Conservation (phyloP, 495 filamentous ascomycete genomes). For the Penicillium atrosanguineum region DNA sequence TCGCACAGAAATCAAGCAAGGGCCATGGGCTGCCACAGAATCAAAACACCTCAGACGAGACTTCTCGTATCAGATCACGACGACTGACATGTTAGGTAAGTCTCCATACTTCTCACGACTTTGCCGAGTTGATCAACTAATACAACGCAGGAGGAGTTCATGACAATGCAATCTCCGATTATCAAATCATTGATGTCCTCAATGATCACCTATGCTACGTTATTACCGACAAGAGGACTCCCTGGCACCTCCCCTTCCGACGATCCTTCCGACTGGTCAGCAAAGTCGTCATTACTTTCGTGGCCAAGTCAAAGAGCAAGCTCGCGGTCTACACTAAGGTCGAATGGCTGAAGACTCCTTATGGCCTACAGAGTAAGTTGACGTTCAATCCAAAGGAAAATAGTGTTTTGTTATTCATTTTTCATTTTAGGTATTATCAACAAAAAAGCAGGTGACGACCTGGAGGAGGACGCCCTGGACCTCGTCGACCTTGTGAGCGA, state of each 20-base stretch:
- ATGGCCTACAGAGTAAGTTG: slow-evolving; percentile 57
- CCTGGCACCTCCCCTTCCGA: slow-evolving; percentile 85
- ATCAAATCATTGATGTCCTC: slow-evolving; percentile 85
- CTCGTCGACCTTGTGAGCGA: slow-evolving; percentile 82
- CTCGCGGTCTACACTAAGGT: slow-evolving; percentile 83
- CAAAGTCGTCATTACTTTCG: slow-evolving; percentile 91
- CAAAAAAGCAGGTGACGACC: slow-evolving; percentile 73
- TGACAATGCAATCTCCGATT: slow-evolving; percentile 64
- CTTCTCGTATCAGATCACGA: slow-evolving; percentile 76
- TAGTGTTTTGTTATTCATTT: slow-evolving; percentile 10
- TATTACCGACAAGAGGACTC: slow-evolving; percentile 79
- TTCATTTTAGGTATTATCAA: slow-evolving; percentile 60
- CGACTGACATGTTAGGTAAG: slow-evolving; percentile 61
- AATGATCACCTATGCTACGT: slow-evolving; percentile 97
- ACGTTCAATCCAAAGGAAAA: background rate
- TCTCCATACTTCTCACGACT: background rate
- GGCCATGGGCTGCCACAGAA: slow-evolving; percentile 73
- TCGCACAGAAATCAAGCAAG: slow-evolving; percentile 65
- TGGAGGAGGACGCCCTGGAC: slow-evolving; percentile 80
- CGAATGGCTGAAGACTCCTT: slow-evolving; percentile 72
- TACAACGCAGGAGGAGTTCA: slow-evolving; percentile 42
- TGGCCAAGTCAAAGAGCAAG: slow-evolving; percentile 88
- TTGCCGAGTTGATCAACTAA: background rate
- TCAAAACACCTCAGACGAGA: slow-evolving; percentile 68
- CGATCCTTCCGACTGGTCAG: slow-evolving; percentile 79